These are phyloP conservation scores for Bigelowiella natans DNA, from an alignment of 78 protist species.

Conservation along the genomic window DNA sequence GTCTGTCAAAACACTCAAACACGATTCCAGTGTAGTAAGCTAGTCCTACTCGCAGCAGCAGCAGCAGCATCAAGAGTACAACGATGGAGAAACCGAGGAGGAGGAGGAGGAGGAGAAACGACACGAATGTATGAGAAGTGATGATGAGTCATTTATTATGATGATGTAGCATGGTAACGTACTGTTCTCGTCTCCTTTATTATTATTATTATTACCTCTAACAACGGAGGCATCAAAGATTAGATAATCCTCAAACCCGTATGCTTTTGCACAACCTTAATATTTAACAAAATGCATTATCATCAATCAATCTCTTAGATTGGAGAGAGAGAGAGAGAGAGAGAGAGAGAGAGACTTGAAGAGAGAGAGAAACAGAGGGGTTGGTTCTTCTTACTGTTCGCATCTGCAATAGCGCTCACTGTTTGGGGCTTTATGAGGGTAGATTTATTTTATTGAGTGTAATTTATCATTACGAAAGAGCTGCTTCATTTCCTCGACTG, in stretches of 20 bases:
- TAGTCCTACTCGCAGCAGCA: background rate
- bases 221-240: slow-evolving; percentile 53
- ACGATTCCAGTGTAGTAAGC: slow-evolving; percentile 60
- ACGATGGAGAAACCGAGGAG: no score
- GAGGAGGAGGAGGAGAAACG: no score
- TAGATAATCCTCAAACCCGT: slow-evolving; percentile 49
- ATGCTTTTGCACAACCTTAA: background rate
- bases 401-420: no score
- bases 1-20: slow-evolving; percentile 55
- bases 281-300: background rate
- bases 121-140: no score
- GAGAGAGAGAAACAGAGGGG: background rate
- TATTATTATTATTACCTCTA: no score
- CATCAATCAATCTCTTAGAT: background rate
- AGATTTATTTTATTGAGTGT: no score
- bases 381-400: no score
- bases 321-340: background rate
- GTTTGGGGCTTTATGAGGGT: no score
- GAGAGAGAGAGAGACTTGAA: background rate
- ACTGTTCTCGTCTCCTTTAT: no score
- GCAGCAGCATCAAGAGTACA: no score
- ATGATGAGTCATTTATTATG: no score
- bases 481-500: background rate
- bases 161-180: no score
- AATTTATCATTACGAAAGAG: background rate